Percentiles rank a stretch among this genome's conserved stretches.
These are phyloP conservation scores for Corylus avellana DNA, from an alignment of 306 rosid genomes.

Conservation along the genomic window DNA sequence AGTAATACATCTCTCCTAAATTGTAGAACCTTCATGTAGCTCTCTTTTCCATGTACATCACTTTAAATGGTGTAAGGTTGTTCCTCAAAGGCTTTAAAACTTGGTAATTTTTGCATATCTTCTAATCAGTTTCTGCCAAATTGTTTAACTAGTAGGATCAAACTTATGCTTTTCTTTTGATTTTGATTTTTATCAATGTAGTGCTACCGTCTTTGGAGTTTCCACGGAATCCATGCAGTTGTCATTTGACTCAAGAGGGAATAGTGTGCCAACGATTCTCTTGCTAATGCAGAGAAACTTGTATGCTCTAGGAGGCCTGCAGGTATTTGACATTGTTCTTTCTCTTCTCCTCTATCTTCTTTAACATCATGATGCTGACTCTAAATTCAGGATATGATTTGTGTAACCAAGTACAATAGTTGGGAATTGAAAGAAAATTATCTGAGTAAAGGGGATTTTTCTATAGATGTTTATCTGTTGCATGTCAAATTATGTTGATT, in stretches of 20 bases:
- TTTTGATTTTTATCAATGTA: conserved; percentile 35
- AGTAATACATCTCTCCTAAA: not conserved
- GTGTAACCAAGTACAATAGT: not conserved
- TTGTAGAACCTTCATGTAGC: not conserved
- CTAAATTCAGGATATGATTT: conserved; percentile 3
- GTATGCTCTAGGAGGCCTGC: conserved; percentile 80
- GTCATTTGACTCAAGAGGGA: conserved; percentile 88
- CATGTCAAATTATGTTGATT: not conserved
- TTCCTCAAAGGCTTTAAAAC: conserved; percentile 6
- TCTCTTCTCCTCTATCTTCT: conserved; percentile 1
- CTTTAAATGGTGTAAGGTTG: not conserved
- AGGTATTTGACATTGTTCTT: conserved; percentile 47
- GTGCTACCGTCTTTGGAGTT: conserved; percentile 90
- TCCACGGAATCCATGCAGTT: conserved; percentile 93
- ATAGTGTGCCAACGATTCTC: conserved; percentile 90
- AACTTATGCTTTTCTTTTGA: conserved; percentile 14
- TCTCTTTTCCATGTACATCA: not conserved
- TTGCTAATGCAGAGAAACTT: conserved; percentile 75
- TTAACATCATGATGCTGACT: conserved; percentile 2
- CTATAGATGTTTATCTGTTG: not conserved
- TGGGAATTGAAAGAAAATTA: not conserved
- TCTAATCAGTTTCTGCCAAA: not conserved
- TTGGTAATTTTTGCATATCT: not conserved
- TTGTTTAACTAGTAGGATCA: conserved; percentile 16
- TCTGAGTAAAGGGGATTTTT: not conserved